A percentile compares a stretch with the other conserved stretches of the same genome.
phyloP scores from a whole-genome alignment of 2,329 filamentous ascomycete genomes.

The Blumeriella jaapii region DNA sequence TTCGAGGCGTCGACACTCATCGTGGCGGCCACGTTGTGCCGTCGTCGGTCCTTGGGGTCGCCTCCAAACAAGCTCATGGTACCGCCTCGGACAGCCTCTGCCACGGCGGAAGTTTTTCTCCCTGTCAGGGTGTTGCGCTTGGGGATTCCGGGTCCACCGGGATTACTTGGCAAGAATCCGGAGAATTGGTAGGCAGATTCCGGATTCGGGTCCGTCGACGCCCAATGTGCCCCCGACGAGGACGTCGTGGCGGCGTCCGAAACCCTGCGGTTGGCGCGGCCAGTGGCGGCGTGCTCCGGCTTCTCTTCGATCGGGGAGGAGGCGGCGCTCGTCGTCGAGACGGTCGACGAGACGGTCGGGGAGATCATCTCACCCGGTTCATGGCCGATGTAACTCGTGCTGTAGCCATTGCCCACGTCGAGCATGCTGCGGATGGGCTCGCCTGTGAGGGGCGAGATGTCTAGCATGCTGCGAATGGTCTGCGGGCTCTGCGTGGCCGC shows the following conservation, averaged over 20 bases:
- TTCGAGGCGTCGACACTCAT: conserved; percentile 17
- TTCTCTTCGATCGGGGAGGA: conserved; percentile 34
- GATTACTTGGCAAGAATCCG: conserved; percentile 41
- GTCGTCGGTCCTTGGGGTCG: conserved; percentile 12
- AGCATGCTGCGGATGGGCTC: conserved; percentile 26
- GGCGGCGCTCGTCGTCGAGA: conserved; percentile 34
- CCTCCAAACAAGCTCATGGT: conserved; percentile 37
- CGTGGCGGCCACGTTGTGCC: conserved; percentile 18
- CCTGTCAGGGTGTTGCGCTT: conserved; percentile 40
- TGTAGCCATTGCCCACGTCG: conserved; percentile 18
- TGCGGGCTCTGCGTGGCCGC: conserved; percentile 1
- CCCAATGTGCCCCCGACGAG: conserved; percentile 35
- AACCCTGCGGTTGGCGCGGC: conserved; percentile 33
- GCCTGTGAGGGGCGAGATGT: conserved; percentile 27
- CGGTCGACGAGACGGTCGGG: conserved; percentile 19
- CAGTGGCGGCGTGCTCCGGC: conserved; percentile 26
- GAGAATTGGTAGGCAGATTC: conserved; percentile 50
- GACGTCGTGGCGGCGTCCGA: conserved; percentile 42
- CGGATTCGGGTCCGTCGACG: conserved; percentile 29
- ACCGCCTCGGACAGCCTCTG: conserved; percentile 41
- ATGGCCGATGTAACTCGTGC: background rate
- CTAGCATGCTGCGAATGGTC: conserved; percentile 57
- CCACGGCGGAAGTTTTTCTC: conserved; percentile 35
- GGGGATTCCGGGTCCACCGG: conserved; percentile 31
- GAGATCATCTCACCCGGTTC: background rate